These are phyloP conservation scores for Oryza officinalis DNA, from an alignment of 176 grass and related monocot species.

Conservation along the genomic window DNA sequence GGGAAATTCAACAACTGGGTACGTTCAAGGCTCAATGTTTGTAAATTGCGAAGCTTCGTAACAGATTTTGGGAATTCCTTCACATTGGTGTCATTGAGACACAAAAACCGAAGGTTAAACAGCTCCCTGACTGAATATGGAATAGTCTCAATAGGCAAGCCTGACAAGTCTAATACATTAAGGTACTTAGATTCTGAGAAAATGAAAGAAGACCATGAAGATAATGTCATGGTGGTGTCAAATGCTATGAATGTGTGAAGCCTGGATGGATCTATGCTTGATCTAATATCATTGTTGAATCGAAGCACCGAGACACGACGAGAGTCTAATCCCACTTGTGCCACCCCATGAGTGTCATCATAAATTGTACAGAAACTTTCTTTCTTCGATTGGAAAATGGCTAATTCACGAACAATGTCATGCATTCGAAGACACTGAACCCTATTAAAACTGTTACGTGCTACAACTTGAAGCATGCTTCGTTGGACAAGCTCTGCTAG, in stretches of 20 bases:
- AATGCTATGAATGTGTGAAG: constrained; percentile 49
- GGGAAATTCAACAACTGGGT: constrained; percentile 1
- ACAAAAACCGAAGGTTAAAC: constrained; percentile 56
- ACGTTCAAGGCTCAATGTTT: constrained; percentile 41
- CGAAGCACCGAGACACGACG: constrained; percentile 27
- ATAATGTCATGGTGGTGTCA: not conserved
- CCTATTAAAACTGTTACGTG: constrained; percentile 39
- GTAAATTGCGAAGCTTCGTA: constrained; percentile 35
- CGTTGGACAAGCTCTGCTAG: constrained; percentile 29
- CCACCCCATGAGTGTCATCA: constrained; percentile 7
- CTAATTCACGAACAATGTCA: constrained; percentile 51
- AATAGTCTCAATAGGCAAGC: constrained; percentile 23
- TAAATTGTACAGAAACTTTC: constrained; percentile 31
- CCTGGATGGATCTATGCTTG: not conserved
- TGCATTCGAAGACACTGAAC: constrained; percentile 45
- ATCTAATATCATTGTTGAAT: not conserved
- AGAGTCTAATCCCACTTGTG: not conserved
- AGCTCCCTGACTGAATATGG: constrained; percentile 34
- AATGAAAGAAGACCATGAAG: constrained; percentile 19
- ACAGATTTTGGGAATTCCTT: constrained; percentile 52
- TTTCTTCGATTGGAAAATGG: constrained; percentile 11
- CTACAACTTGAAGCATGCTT: constrained; percentile 51
- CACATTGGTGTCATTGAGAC: constrained; percentile 40
- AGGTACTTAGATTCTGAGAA: constrained; percentile 29
- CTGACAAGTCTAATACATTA: constrained; percentile 40